A percentile compares a stretch with the other conserved stretches of the same genome.
Evolutionary conservation across 2,329 filamentous ascomycete genomes (phyloP).

Genomic region (Daldinia sp.): DNA sequence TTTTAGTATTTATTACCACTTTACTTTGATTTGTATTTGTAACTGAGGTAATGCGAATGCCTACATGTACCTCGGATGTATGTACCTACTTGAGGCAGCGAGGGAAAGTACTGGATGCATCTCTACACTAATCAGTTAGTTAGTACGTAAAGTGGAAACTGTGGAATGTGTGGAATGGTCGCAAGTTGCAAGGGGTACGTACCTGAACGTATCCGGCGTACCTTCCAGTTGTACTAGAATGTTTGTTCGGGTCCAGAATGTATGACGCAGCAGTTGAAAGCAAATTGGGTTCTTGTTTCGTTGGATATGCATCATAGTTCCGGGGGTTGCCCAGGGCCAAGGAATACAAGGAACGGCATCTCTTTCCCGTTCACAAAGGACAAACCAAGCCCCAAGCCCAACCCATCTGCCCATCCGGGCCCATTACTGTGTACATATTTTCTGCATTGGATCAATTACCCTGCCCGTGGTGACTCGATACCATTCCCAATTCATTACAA

Average conservation of each 20-base stretch:
- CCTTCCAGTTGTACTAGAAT: constrained; percentile 2
- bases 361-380: constrained; percentile 32
- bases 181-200: not conserved
- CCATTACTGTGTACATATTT: not conserved
- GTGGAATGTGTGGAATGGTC: not conserved
- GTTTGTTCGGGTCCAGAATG: constrained; percentile 32
- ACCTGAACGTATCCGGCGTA: constrained; percentile 3
- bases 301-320: constrained; percentile 44
- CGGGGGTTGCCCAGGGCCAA: constrained; percentile 21
- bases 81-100: not conserved
- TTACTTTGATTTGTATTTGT: too few species aligned
- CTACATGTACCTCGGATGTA: not conserved
- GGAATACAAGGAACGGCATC: constrained; percentile 40
- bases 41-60: too few species aligned
- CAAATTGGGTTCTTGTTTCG: constrained; percentile 40
- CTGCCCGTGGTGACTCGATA: constrained; percentile 26
- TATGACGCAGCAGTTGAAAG: constrained; percentile 41
- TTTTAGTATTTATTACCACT: too few species aligned
- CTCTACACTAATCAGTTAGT: not conserved
- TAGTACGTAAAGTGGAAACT: constrained; percentile 6
- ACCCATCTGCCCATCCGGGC: too few species aligned
- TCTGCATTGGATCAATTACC: constrained; percentile 7
- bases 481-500: constrained; percentile 24
- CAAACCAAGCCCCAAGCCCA: constrained; percentile 13
- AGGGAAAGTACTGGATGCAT: not conserved